Conservation (phyloP, 2,329 filamentous ascomycete genomes). For the Ceratocystis eucalypticola region DNA sequence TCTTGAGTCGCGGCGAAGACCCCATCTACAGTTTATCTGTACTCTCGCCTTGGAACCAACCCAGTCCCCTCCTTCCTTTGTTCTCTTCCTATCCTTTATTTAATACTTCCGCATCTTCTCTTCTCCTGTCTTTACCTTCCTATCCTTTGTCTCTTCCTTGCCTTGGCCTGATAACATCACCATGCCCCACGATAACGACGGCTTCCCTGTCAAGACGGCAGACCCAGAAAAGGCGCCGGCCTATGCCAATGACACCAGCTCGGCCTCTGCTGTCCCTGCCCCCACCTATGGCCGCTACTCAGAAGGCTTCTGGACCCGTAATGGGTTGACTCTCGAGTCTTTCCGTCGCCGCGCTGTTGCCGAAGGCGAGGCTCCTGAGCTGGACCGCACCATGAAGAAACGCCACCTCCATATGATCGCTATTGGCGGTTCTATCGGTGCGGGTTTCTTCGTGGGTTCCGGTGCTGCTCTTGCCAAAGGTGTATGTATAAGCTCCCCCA, state of each 20-base stretch:
- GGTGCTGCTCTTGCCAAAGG: conserved; percentile 40
- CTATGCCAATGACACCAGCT: conserved; percentile 11
- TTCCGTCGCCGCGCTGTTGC: conserved; percentile 29
- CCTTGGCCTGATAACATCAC: not conserved
- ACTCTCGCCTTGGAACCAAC: not conserved
- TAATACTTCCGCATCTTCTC: too few relatives aligned
- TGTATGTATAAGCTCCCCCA: conserved; percentile 26
- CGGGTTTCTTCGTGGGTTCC: conserved; percentile 50
- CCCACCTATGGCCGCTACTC: conserved; percentile 20
- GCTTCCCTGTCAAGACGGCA: conserved; percentile 8
- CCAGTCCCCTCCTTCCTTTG: not conserved
- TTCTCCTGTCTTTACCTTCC: not conserved
- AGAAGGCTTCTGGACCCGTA: conserved; percentile 28
- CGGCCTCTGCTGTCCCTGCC: conserved; percentile 14
- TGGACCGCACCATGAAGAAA: conserved; percentile 38
- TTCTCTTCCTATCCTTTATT: not conserved
- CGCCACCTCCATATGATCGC: conserved; percentile 51
- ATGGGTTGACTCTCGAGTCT: conserved; percentile 29
- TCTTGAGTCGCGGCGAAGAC: conserved; percentile 10
- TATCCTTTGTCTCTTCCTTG: not conserved
- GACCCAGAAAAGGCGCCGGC: conserved; percentile 19
- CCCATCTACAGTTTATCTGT: conserved; percentile 3
- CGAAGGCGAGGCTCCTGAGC: conserved; percentile 25
- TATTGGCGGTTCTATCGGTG: conserved; percentile 48
- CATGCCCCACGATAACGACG: conserved; percentile 13